A percentile compares a stretch with the other conserved stretches of the same genome.
Conservation (phyloP, 371 early-diverging fungal species). For the Lichtheimia ramosa region DNA sequence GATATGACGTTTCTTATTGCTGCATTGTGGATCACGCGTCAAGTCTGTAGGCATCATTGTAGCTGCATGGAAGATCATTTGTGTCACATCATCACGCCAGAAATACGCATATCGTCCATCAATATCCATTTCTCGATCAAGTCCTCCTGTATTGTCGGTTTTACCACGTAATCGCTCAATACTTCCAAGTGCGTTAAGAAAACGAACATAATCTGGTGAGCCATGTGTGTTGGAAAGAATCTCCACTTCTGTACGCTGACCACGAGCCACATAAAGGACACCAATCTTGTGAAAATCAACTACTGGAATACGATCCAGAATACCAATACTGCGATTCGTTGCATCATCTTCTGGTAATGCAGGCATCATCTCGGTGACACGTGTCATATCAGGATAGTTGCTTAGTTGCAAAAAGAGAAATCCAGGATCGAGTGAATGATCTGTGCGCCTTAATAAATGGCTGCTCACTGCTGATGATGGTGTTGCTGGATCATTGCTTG, state of each 20-base stretch:
- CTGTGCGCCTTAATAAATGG: slow-evolving; percentile 36
- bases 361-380: slow-evolving; percentile 56
- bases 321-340: slow-evolving; percentile 71
- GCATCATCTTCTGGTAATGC: slow-evolving; percentile 79
- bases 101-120: slow-evolving; percentile 87
- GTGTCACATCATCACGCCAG: slow-evolving; percentile 85
- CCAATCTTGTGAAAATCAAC: slow-evolving; percentile 96
- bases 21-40: slow-evolving; percentile 72
- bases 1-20: slow-evolving; percentile 91
- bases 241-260: slow-evolving; percentile 79
- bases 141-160: slow-evolving; percentile 78
- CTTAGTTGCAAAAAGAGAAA: slow-evolving; percentile 65
- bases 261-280: slow-evolving; percentile 86
- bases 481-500: neutral
- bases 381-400: slow-evolving; percentile 71
- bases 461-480: neutral
- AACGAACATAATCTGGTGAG: slow-evolving; percentile 79
- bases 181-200: slow-evolving; percentile 80
- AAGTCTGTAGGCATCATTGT: slow-evolving; percentile 91
- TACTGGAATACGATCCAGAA: slow-evolving; percentile 86
- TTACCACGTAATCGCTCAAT: slow-evolving; percentile 64
- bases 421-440: slow-evolving; percentile 60
- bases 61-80: slow-evolving; percentile 89
- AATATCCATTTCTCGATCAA: slow-evolving; percentile 80
- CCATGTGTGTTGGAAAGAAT: slow-evolving; percentile 87